Evolutionary conservation across 2,329 filamentous ascomycete genomes (phyloP).

Genomic region (Apiospora kogelbergensis): DNA sequence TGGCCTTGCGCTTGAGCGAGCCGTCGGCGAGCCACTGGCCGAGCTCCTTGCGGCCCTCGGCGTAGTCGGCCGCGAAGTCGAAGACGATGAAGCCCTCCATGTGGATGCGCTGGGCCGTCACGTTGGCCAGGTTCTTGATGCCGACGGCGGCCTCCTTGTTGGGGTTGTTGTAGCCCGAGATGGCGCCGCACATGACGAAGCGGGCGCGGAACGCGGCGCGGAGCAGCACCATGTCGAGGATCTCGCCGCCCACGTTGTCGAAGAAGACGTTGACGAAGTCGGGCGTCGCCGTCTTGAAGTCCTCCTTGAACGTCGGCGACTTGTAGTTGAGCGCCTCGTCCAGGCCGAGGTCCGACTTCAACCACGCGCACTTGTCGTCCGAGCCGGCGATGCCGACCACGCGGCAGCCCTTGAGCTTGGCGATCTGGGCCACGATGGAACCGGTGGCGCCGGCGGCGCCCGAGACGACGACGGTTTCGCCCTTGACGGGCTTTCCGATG

Average conservation of each 20-base stretch:
- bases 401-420: constrained; percentile 75
- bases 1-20: constrained; percentile 45
- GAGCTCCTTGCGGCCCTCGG: constrained; percentile 8
- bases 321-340: constrained; percentile 83
- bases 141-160: constrained; percentile 12
- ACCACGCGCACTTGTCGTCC: constrained; percentile 75
- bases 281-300: constrained; percentile 69
- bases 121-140: constrained; percentile 15
- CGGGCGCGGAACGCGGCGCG: constrained; percentile 16
- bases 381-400: constrained; percentile 81
- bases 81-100: constrained; percentile 17
- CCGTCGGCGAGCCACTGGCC: constrained; percentile 15
- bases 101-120: constrained; percentile 14
- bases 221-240: constrained; percentile 37
- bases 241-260: constrained; percentile 55
- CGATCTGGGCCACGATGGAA: constrained; percentile 79
- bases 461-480: constrained; percentile 79
- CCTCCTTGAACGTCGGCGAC: constrained; percentile 69
- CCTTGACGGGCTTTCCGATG: constrained; percentile 70
- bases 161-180: constrained; percentile 43
- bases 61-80: constrained; percentile 4
- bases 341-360: constrained; percentile 50
- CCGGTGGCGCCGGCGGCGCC: constrained; percentile 81
- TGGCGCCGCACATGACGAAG: constrained; percentile 44
- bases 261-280: constrained; percentile 72